Evolutionary conservation across 176 grass and related monocot genomes (phyloP).

Genomic region (Paspalum vaginatum): DNA sequence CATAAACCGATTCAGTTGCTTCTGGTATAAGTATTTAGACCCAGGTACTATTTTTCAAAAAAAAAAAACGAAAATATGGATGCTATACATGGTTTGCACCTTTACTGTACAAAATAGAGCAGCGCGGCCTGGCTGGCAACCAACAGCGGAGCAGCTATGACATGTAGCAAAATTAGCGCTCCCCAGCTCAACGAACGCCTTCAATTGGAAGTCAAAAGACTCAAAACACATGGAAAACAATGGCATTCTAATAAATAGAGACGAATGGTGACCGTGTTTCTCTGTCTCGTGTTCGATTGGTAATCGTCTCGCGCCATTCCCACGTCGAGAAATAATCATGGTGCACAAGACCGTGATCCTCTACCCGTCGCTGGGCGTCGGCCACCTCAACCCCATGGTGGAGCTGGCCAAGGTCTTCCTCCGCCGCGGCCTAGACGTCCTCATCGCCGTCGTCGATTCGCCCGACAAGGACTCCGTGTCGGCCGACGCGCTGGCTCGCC

Average conservation of each 20-base stretch:
- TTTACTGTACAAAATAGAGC: too few relatives aligned
- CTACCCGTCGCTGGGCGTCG: constrained; percentile 53
- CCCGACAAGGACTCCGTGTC: constrained; percentile 22
- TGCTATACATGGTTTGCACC: too few relatives aligned
- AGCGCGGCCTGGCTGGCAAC: background rate
- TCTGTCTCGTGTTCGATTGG: background rate
- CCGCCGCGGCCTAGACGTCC: constrained; percentile 39
- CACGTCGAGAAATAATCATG: background rate
- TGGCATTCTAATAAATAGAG: background rate
- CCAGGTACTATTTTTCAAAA: too few relatives aligned
- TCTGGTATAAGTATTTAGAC: too few relatives aligned
- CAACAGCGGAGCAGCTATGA: background rate
- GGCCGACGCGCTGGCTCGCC: background rate
- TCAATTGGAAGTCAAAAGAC: background rate
- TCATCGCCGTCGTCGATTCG: background rate
- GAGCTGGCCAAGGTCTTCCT: constrained; percentile 60
- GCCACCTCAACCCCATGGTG: constrained; percentile 67
- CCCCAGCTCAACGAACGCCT: background rate
- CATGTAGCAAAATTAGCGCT: background rate
- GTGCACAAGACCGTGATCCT: constrained; percentile 55
- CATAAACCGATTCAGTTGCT: too few relatives aligned
- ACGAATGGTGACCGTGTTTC: background rate
- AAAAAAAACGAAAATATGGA: too few relatives aligned
- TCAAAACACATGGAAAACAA: background rate
- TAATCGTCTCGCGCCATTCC: background rate